Percentiles rank a stretch among this genome's conserved stretches.
phyloP scores from a whole-genome alignment of 2,329 filamentous ascomycete species.

The Teratosphaeriaceae sp. region DNA sequence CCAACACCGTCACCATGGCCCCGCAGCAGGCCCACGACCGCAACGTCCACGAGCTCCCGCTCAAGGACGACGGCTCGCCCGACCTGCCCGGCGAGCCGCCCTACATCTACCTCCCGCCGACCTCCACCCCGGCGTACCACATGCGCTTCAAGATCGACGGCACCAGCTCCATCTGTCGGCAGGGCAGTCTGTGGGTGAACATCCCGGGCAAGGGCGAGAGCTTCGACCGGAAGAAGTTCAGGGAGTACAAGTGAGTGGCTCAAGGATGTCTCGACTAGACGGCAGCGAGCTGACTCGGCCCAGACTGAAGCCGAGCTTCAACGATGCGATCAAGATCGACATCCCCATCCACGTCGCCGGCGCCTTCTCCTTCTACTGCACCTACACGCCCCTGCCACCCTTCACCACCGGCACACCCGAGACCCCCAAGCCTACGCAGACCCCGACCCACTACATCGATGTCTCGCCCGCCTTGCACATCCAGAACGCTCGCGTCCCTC shows the following conservation, averaged over 20 bases:
- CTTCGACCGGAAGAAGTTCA: slow-evolving; percentile 74
- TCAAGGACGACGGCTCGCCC: slow-evolving; percentile 90
- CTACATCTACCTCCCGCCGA: slow-evolving; percentile 86
- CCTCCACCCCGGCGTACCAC: slow-evolving; percentile 63
- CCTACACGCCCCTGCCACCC: slow-evolving; percentile 78
- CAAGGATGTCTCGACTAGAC: no score
- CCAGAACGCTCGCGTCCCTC: slow-evolving; percentile 65
- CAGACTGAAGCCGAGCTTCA: slow-evolving; percentile 88
- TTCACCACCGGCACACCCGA: slow-evolving; percentile 54
- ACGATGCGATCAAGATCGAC: slow-evolving; percentile 82
- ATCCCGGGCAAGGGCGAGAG: slow-evolving; percentile 69
- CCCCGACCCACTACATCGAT: slow-evolving; percentile 84
- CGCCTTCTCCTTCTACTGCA: slow-evolving; percentile 90
- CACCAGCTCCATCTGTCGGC: slow-evolving; percentile 87
- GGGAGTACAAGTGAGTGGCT: slow-evolving; percentile 84
- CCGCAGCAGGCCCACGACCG: slow-evolving; percentile 31
- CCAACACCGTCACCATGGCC: slow-evolving; percentile 21
- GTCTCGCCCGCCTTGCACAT: slow-evolving; percentile 75
- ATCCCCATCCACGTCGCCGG: slow-evolving; percentile 77
- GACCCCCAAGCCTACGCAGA: slow-evolving; percentile 48
- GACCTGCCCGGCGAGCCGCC: slow-evolving; percentile 65
- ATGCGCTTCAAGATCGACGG: slow-evolving; percentile 89
- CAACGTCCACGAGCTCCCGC: slow-evolving; percentile 72
- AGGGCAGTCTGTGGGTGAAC: slow-evolving; percentile 96
- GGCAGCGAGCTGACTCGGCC: no score